Conservation (phyloP, 306 rosid genomes). For the Cicer bijugum region DNA sequence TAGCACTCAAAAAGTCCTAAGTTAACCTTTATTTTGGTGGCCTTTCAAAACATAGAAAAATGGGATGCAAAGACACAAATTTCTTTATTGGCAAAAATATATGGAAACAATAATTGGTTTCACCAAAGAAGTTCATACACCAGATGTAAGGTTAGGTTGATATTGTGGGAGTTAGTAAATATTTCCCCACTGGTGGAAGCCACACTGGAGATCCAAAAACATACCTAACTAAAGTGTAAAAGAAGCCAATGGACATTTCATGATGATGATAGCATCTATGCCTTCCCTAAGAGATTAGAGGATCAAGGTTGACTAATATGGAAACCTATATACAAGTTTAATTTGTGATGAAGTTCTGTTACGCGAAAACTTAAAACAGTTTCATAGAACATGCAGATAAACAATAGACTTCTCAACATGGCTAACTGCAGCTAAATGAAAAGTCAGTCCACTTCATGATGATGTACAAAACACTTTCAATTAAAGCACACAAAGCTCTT, state of each 20-base stretch:
- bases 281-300: no score
- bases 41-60: no score
- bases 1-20: no score
- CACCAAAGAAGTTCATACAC: constrained; percentile 2
- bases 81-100: no score
- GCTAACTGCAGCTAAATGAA: not conserved
- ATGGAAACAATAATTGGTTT: not conserved
- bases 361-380: no score
- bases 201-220: not conserved
- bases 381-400: not conserved
- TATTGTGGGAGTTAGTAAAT: not conserved
- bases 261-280: no score
- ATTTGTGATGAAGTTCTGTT: no score
- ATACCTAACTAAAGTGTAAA: not conserved
- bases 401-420: not conserved
- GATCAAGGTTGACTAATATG: no score
- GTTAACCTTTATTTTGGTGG: no score
- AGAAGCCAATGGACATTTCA: not conserved
- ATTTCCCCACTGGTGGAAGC: not conserved
- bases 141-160: not conserved
- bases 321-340: no score
- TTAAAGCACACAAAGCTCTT: not conserved
- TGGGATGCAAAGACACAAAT: no score
- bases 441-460: not conserved
- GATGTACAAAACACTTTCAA: not conserved